phyloP scores from a whole-genome alignment of 2,329 filamentous ascomycete genomes.

The Venturia effusa region DNA sequence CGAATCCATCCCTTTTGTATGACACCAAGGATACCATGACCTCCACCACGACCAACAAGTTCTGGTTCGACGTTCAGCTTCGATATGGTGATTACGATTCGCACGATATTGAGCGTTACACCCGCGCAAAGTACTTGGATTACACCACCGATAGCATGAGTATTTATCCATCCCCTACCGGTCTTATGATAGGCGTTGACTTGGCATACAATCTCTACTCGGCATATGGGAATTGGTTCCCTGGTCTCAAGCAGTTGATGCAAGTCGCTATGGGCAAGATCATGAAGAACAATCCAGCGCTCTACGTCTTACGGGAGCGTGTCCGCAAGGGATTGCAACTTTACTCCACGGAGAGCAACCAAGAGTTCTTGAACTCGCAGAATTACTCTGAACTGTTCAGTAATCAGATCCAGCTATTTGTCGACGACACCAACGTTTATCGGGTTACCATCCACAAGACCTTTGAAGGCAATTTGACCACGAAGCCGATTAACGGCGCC shows the following conservation, averaged over 20 bases:
- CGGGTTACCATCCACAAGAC: conserved; percentile 99
- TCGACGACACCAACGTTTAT: conserved; percentile 98
- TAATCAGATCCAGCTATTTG: conserved; percentile 97
- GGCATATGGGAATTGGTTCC: conserved; percentile 97
- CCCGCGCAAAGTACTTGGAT: conserved; percentile 94
- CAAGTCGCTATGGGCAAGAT: conserved; percentile 99
- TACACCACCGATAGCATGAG: conserved; percentile 99
- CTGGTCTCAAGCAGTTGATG: conserved; percentile 84
- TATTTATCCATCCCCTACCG: conserved; percentile 93
- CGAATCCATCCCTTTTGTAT: conserved; percentile 80
- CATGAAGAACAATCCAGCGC: conserved; percentile 96
- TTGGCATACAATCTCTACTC: conserved; percentile 97
- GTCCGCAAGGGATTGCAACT: conserved; percentile 96
- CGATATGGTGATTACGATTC: conserved; percentile 98
- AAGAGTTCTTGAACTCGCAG: conserved; percentile 98
- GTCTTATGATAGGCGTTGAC: conserved; percentile 95
- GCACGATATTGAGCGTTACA: conserved; percentile 96
- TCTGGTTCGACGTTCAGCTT: conserved; percentile 96
- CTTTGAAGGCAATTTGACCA: conserved; percentile 96
- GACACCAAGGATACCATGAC: conserved; percentile 96
- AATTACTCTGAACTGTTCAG: conserved; percentile 99
- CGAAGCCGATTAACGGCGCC: conserved; percentile 97
- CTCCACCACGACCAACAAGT: conserved; percentile 92
- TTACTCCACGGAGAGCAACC: conserved; percentile 96
- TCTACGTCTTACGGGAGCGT: conserved; percentile 94